Evolutionary conservation across 2,329 filamentous ascomycete genomes (phyloP), one percentile per base, ranked within the genome.

Genomic region (Claviceps sp.): DNA sequence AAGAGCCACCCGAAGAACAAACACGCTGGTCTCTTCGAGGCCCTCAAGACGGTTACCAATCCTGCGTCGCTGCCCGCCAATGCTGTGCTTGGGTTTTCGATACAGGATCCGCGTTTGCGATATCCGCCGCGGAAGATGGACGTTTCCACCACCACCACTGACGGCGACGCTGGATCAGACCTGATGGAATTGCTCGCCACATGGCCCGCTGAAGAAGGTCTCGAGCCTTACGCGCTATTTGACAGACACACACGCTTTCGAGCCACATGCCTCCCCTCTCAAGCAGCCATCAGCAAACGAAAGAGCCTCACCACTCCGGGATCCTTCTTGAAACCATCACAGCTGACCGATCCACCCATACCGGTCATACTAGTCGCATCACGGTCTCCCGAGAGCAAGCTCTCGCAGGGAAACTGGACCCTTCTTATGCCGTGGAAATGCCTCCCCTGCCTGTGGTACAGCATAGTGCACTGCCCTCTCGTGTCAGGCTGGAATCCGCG

Each of bases 391-490:
- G 60, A 65, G 1, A 68, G 69, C 40, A 70, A 66, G 11, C 76
- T 75, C 47, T 70, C 73, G 1, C 81, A 85, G 47, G 84, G 85
- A 0, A 82, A 76, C 0, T 97, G 89, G 89, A 93, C 84, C 0
- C 65, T 97, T 1, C 73, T 97, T 24, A 76, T 93, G 3, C 93
- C 93, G 0, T 96, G 91, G 89, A 89, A 87, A 63, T 95, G 87
- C 60, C 85, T 97, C 39, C 73, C 81, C 39, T 81, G 88, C 0
- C 74, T 96, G 37, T 98, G 93, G 93, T 85, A 91, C 60, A 82
- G 81, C 47, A 69, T 97, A 14, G 84, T 95, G 69, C 89, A 89
- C 62, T 89, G 84, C 54, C 87, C 88, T 0, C 73, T 94, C 0
- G 85, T 82, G 0, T 85, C 82, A 1, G 89, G 89, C 7, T 84